These are phyloP conservation scores for Leccinum solheimii DNA, from an alignment of 1,284 basidiomycete genomes.

Conservation along the genomic window DNA sequence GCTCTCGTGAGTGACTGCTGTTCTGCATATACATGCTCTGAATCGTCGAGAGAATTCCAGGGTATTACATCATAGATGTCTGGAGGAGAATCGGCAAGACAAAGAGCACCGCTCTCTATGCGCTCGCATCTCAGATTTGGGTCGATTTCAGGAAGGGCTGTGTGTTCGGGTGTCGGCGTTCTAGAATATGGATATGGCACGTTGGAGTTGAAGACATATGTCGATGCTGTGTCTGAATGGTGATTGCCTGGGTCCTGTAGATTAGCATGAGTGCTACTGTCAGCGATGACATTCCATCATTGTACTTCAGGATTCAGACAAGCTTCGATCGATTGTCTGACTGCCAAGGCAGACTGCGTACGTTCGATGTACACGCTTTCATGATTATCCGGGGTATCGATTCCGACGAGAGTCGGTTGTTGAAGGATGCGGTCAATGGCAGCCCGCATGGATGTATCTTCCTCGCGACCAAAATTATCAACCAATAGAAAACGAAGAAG, in stretches of 20 bases:
- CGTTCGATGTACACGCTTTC: neutral
- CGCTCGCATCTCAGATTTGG: neutral
- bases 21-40: slow-evolving; percentile 3
- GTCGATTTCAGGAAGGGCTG: neutral
- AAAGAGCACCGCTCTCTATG: neutral
- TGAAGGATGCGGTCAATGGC: slow-evolving; percentile 33
- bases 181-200: neutral
- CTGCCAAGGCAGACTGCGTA: neutral
- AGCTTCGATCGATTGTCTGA: neutral
- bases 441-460: slow-evolving; percentile 29
- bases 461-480: slow-evolving; percentile 6
- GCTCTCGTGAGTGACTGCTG: neutral
- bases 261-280: slow-evolving; percentile 9
- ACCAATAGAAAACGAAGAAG: neutral
- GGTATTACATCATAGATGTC: neutral
- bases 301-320: slow-evolving; percentile 16
- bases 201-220: neutral
- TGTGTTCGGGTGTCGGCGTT: neutral
- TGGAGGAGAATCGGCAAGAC: neutral
- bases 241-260: slow-evolving; percentile 7
- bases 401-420: slow-evolving; percentile 24
- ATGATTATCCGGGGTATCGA: slow-evolving; percentile 1
- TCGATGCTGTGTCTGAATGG: neutral
- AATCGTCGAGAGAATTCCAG: slow-evolving; percentile 2
- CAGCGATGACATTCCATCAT: neutral